Evolutionary conservation across 2,329 filamentous ascomycete genomes (phyloP).

Genomic region (Hansfordia pulvinata): DNA sequence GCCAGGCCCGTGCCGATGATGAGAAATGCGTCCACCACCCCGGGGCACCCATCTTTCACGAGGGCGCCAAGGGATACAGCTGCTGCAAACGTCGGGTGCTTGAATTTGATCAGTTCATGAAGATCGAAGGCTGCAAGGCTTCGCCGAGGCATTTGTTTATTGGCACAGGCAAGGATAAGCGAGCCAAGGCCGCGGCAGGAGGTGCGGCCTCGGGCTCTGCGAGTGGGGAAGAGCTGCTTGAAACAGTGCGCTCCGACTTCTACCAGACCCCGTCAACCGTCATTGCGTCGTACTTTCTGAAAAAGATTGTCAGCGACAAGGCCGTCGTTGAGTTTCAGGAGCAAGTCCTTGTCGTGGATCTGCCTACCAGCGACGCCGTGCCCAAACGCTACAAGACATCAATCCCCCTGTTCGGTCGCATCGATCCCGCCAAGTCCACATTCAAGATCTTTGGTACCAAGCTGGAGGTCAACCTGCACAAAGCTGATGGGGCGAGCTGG

Average conservation of each 20-base stretch:
- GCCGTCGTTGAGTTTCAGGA: slow-evolving; percentile 59
- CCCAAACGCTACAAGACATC: slow-evolving; percentile 65
- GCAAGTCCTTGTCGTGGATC: slow-evolving; percentile 57
- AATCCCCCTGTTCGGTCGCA: slow-evolving; percentile 62
- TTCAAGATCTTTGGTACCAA: slow-evolving; percentile 83
- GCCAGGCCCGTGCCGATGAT: slow-evolving; percentile 39
- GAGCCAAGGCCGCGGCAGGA: slow-evolving; percentile 21
- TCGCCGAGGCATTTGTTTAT: slow-evolving; percentile 77
- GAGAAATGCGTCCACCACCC: slow-evolving; percentile 85
- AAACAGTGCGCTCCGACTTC: slow-evolving; percentile 76
- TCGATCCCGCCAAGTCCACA: slow-evolving; percentile 61
- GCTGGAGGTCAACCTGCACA: slow-evolving; percentile 63
- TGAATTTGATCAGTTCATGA: slow-evolving; percentile 97
- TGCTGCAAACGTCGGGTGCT: slow-evolving; percentile 93
- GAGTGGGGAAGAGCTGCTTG: slow-evolving; percentile 58
- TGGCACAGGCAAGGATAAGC: slow-evolving; percentile 51
- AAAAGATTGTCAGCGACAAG: slow-evolving; percentile 81
- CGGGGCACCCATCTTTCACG: slow-evolving; percentile 85
- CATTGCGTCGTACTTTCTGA: slow-evolving; percentile 86
- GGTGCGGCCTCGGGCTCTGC: slow-evolving; percentile 10
- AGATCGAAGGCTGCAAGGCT: slow-evolving; percentile 79
- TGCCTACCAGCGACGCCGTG: slow-evolving; percentile 67
- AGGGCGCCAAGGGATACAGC: slow-evolving; percentile 94
- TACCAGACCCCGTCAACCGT: slow-evolving; percentile 82
- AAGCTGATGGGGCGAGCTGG: slow-evolving; percentile 69